These are phyloP conservation scores for Coprinopsis marcescibilis DNA, from an alignment of 768 basidiomycete species.

Conservation along the genomic window DNA sequence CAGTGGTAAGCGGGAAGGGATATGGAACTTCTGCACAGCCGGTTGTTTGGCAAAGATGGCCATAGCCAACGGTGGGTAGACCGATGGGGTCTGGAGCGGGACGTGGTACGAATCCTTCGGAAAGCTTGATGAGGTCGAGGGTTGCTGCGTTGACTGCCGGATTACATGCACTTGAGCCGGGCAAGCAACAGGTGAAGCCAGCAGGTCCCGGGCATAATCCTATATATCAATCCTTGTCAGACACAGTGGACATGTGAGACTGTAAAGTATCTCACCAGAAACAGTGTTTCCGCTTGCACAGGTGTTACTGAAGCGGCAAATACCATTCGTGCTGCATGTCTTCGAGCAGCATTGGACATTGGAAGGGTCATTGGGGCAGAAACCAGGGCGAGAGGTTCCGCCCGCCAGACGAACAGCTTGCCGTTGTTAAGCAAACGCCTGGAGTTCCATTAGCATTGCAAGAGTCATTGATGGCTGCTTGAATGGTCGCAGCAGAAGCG, in stretches of 20 bases:
- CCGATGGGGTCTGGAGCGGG: slow-evolving; percentile 31
- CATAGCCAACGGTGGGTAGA: slow-evolving; percentile 31
- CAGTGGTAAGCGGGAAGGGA: slow-evolving; percentile 27
- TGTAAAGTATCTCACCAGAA: slow-evolving; percentile 10
- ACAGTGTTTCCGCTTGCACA: slow-evolving; percentile 19
- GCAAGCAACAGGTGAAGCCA: slow-evolving; percentile 23
- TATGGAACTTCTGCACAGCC: slow-evolving; percentile 29
- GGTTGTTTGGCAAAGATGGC: slow-evolving; percentile 26
- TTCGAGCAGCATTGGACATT: slow-evolving; percentile 24
- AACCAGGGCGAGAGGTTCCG: slow-evolving; percentile 19
- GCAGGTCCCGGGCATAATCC: slow-evolving; percentile 25
- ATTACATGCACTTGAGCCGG: slow-evolving; percentile 12
- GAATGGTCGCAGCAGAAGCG: background rate
- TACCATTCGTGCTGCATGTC: slow-evolving; percentile 21
- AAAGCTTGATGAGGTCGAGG: slow-evolving; percentile 25
- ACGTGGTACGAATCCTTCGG: slow-evolving; percentile 28
- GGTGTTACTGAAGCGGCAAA: slow-evolving; percentile 19
- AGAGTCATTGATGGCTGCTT: slow-evolving; percentile 18
- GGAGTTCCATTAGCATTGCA: slow-evolving; percentile 21
- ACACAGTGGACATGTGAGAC: background rate
- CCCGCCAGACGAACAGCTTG: slow-evolving; percentile 18
- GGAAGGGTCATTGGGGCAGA: slow-evolving; percentile 24
- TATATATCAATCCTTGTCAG: slow-evolving; percentile 3
- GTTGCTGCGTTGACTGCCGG: slow-evolving; percentile 25
- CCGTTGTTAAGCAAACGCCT: slow-evolving; percentile 21